phyloP scores from a whole-genome alignment of 1,284 basidiomycete genomes.

The Ceratobasidium sp. region DNA sequence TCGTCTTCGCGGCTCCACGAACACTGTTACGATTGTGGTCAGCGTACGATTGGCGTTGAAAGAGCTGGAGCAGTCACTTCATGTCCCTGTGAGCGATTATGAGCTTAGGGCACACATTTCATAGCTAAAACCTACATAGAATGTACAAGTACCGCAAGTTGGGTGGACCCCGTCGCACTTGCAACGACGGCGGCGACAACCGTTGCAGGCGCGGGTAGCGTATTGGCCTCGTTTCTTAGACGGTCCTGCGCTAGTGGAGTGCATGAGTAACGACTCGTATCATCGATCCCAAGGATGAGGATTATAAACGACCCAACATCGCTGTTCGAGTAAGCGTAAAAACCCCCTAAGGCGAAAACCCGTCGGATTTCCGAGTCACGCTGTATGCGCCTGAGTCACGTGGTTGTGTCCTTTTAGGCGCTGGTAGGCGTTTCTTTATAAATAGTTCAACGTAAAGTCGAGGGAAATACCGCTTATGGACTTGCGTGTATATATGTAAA shows the following conservation, averaged over 20 bases:
- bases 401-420: neutral
- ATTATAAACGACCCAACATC: slow-evolving; percentile 5
- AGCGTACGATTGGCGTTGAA: neutral
- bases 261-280: slow-evolving; percentile 5
- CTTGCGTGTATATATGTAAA: too few relatives aligned
- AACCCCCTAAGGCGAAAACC: slow-evolving; percentile 8
- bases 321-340: slow-evolving; percentile 9
- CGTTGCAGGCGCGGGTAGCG: slow-evolving; percentile 13
- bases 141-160: slow-evolving; percentile 24
- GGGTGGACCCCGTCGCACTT: slow-evolving; percentile 40
- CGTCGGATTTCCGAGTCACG: slow-evolving; percentile 19
- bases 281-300: neutral
- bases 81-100: slow-evolving; percentile 23
- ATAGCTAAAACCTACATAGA: neutral
- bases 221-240: slow-evolving; percentile 31
- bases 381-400: slow-evolving; percentile 12
- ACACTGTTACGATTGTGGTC: slow-evolving; percentile 17
- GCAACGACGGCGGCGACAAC: slow-evolving; percentile 32
- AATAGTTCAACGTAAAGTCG: neutral
- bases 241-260: slow-evolving; percentile 10
- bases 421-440: neutral
- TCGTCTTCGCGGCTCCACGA: slow-evolving; percentile 35
- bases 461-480: neutral
- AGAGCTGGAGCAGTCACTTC: slow-evolving; percentile 4
- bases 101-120: neutral